phyloP scores from a whole-genome alignment of 2,329 filamentous ascomycete species.

The Trichophyton equinum region DNA sequence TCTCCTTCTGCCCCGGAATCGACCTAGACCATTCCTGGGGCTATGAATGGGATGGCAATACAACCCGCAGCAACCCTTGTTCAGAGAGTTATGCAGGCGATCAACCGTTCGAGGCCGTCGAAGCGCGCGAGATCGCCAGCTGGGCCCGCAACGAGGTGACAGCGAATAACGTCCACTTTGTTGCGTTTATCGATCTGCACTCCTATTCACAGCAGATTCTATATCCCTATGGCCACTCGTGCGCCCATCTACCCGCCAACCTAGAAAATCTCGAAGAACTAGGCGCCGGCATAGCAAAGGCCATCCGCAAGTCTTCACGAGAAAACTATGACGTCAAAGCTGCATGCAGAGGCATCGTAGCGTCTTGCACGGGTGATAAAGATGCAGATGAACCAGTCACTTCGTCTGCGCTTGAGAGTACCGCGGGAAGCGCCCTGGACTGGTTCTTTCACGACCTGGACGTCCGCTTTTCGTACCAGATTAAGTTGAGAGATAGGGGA shows the following conservation, averaged over 20 bases:
- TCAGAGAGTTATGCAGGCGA: conserved; percentile 82
- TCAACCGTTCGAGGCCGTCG: conserved; percentile 67
- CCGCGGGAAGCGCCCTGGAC: conserved; percentile 78
- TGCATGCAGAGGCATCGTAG: conserved; percentile 66
- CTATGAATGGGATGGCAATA: conserved; percentile 66
- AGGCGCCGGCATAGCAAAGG: conserved; percentile 74
- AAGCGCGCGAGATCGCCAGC: conserved; percentile 59
- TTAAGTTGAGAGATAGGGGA: conserved; percentile 83
- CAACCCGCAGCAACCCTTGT: conserved; percentile 63
- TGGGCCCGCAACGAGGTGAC: conserved; percentile 74
- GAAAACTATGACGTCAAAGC: conserved; percentile 66
- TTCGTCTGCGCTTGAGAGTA: conserved; percentile 49
- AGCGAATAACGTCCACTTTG: conserved; percentile 58
- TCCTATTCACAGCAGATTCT: conserved; percentile 92
- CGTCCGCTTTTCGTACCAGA: conserved; percentile 79
- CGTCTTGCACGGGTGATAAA: conserved; percentile 10
- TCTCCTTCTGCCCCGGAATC: conserved; percentile 73
- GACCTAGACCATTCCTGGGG: conserved; percentile 82
- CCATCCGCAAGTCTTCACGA: conserved; percentile 67
- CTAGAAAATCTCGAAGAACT: conserved; percentile 87
- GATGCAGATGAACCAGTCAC: conserved; percentile 17
- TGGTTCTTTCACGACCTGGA: conserved; percentile 86
- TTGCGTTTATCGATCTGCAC: conserved; percentile 82
- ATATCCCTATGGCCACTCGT: conserved; percentile 84
- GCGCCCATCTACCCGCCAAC: conserved; percentile 62